phyloP scores from a whole-genome alignment of 2,329 filamentous ascomycete genomes.

The Fusarium sp. region DNA sequence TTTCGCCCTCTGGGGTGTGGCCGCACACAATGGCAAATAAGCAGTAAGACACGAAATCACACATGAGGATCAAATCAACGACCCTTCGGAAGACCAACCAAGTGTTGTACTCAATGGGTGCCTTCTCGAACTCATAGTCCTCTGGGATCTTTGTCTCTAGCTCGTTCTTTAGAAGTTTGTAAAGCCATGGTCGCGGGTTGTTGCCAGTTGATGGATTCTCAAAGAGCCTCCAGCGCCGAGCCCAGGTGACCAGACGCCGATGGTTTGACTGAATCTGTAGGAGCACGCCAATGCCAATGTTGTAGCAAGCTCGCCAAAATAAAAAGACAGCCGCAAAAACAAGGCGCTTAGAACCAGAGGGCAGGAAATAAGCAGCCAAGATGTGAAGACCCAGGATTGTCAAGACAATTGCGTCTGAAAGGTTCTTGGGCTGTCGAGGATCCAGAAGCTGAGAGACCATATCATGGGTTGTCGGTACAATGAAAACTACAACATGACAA shows the following conservation, averaged over 20 bases:
- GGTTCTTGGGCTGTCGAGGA: slow-evolving; percentile 93
- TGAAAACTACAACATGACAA: slow-evolving; percentile 77
- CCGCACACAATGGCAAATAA: slow-evolving; percentile 93
- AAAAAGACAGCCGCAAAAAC: slow-evolving; percentile 87
- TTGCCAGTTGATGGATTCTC: slow-evolving; percentile 83
- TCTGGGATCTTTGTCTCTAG: slow-evolving; percentile 93
- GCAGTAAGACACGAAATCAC: slow-evolving; percentile 97
- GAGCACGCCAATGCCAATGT: slow-evolving; percentile 91
- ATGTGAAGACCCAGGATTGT: slow-evolving; percentile 82
- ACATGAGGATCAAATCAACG: slow-evolving; percentile 98
- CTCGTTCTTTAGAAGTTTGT: slow-evolving; percentile 86
- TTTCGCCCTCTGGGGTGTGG: slow-evolving; percentile 80
- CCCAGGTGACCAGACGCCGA: slow-evolving; percentile 87
- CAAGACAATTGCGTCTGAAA: slow-evolving; percentile 86
- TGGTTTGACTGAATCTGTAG: slow-evolving; percentile 92
- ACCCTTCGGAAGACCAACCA: slow-evolving; percentile 97
- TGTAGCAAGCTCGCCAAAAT: slow-evolving; percentile 94
- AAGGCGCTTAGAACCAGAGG: slow-evolving; percentile 76
- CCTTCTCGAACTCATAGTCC: slow-evolving; percentile 93
- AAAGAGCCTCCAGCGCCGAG: slow-evolving; percentile 86
- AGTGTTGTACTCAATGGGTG: slow-evolving; percentile 98
- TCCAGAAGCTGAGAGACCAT: slow-evolving; percentile 99
- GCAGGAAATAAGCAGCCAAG: slow-evolving; percentile 78
- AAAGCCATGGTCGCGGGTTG: slow-evolving; percentile 86
- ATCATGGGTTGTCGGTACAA: slow-evolving; percentile 95